Conservation (phyloP, 2,329 filamentous ascomycete genomes). For the Colletotrichum sp. region DNA sequence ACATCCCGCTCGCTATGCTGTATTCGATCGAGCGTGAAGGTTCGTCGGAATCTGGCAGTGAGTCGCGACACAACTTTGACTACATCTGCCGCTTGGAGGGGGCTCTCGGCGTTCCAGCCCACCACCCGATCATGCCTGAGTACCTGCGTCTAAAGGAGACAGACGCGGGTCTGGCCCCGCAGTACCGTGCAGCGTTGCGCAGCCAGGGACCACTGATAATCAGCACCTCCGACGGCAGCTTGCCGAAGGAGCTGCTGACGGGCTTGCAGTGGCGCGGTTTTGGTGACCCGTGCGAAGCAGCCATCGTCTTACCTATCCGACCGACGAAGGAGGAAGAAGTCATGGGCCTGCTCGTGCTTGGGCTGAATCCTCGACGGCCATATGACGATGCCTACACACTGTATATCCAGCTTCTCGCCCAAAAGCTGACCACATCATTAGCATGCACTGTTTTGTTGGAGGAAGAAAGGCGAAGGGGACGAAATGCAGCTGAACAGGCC, state of each 20-base stretch:
- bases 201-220: slow-evolving; percentile 43
- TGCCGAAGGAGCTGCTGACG: slow-evolving; percentile 62
- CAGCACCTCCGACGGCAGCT: slow-evolving; percentile 51
- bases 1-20: slow-evolving; percentile 55
- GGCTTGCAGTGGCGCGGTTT: slow-evolving; percentile 69
- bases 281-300: slow-evolving; percentile 66
- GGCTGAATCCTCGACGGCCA: slow-evolving; percentile 72
- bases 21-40: slow-evolving; percentile 52
- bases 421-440: slow-evolving; percentile 69
- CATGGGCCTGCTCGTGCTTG: slow-evolving; percentile 72
- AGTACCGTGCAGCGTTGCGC: slow-evolving; percentile 43
- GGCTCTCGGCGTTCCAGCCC: slow-evolving; percentile 48
- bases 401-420: slow-evolving; percentile 61
- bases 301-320: slow-evolving; percentile 73
- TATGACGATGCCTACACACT: slow-evolving; percentile 77
- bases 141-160: slow-evolving; percentile 39
- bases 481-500: slow-evolving; percentile 62
- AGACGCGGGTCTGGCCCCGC: slow-evolving; percentile 40
- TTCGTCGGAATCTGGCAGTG: slow-evolving; percentile 26
- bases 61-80: slow-evolving; percentile 31
- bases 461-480: slow-evolving; percentile 68
- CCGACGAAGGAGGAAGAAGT: slow-evolving; percentile 68
- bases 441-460: slow-evolving; percentile 75
- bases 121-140: slow-evolving; percentile 45
- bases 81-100: slow-evolving; percentile 48